A percentile compares a stretch with the other conserved stretches of the same genome.
Conservation (phyloP, 2,329 filamentous ascomycete genomes). For the Aureobasidium subglaciale region DNA sequence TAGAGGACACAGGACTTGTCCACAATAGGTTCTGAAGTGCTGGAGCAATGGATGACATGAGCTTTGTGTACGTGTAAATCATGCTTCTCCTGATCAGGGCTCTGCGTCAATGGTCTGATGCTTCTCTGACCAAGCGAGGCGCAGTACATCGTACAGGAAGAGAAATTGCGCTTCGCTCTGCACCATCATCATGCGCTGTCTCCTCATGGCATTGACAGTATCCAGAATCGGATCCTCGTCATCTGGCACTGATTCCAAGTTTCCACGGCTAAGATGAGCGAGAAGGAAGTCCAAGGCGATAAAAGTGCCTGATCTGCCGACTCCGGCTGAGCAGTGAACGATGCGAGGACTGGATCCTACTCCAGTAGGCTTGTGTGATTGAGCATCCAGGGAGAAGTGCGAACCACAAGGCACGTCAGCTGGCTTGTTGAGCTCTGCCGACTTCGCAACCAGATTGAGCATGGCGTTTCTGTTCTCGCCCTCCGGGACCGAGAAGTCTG, state of each 20-base stretch:
- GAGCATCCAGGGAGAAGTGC: neutral
- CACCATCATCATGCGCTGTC: conserved; percentile 93
- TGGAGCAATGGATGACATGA: neutral
- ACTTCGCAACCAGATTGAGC: conserved; percentile 62
- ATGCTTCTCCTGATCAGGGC: neutral
- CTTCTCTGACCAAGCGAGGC: conserved; percentile 53
- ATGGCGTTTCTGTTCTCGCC: conserved; percentile 61
- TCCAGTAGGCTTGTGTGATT: neutral
- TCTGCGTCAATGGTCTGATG: neutral
- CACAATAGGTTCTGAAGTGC: no score
- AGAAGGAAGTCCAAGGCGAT: conserved; percentile 92
- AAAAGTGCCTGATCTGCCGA: conserved; percentile 90
- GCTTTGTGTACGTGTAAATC: neutral
- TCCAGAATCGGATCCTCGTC: conserved; percentile 64
- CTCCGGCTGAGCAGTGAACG: conserved; percentile 68
- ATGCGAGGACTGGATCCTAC: conserved; percentile 61
- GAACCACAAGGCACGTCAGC: conserved; percentile 25
- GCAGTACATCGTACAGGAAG: conserved; percentile 83
- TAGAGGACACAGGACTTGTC: no score
- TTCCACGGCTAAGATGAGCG: conserved; percentile 69
- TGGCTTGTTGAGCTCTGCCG: conserved; percentile 47
- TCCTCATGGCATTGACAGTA: conserved; percentile 70
- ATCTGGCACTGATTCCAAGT: conserved; percentile 46
- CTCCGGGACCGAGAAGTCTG: conserved; percentile 78
- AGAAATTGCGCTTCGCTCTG: conserved; percentile 77